Evolutionary conservation across 768 basidiomycete genomes (phyloP), one percentile per base, ranked within the genome.

Genomic region (Naganishia randhawae): DNA sequence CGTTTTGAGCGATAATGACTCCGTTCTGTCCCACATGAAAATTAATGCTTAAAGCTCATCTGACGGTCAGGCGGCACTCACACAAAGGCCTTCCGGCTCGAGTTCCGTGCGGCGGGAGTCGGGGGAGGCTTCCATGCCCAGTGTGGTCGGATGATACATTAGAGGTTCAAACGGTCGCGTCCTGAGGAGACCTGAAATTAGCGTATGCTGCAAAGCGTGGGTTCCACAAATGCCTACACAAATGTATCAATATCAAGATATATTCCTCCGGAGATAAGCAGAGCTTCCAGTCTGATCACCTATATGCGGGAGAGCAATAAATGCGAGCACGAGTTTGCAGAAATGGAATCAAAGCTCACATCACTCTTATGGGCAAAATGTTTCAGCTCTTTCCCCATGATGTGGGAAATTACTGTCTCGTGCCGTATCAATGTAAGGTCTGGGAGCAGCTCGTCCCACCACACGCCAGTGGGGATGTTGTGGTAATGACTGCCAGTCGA

Each of bases 301-400:
- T 69, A 22, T 37, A 51, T 32, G 31, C 11, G 16, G 17, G n/a
- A 35, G n/a, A 1, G 11, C 19, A 6, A 33, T 33, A 9, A 19
- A 8, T 13, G 7, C 13, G 33, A 31, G 33, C n/a, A 19, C 57
- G 42, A n/a, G 33, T 16, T 50, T 39, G 16, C 2, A 42, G 48
- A n/a, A 50, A 50, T 25, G 65, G 69, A 31, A 65, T 66, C 39
- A 62, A 45, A 33, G 64, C 68, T 65, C 65, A 70, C 69, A 66
- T 80, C 79, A 53, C 76, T 74, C 48, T 78, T 76, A 67, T 80
- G 79, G 9, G 79, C 79, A 52, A 80, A 80, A 69, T 80, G 77
- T 3, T 69, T 63, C 39, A 81, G 48, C 33, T 70, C 63, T 33
- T 71, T 71, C 16, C 79, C 79, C 45, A 76, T 71, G 42, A 79